phyloP scores from a whole-genome alignment of 2,329 filamentous ascomycete species.

The Diaporthe longicolla region DNA sequence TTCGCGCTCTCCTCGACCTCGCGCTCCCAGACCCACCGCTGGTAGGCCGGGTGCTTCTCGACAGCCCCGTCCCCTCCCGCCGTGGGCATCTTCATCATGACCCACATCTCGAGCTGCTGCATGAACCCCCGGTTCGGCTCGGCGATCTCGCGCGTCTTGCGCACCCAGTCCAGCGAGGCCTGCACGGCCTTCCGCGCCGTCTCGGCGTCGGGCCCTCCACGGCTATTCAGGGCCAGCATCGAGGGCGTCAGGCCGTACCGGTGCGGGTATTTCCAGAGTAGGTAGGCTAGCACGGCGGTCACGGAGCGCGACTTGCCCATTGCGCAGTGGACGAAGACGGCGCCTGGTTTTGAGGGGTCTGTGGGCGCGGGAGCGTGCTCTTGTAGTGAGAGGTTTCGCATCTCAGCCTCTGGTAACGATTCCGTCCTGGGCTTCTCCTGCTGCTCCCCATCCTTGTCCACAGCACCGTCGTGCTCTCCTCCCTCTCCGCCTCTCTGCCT shows the following conservation, averaged over 20 bases:
- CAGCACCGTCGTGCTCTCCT: background rate
- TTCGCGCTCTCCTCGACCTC: slow-evolving; percentile 73
- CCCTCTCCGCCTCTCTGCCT: background rate
- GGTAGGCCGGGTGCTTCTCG: slow-evolving; percentile 81
- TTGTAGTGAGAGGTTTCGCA: slow-evolving; percentile 19
- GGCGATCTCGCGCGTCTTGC: slow-evolving; percentile 79
- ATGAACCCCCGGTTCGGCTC: slow-evolving; percentile 95
- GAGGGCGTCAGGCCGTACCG: slow-evolving; percentile 62
- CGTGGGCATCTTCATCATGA: slow-evolving; percentile 85
- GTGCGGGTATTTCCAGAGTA: slow-evolving; percentile 77
- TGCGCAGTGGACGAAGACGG: slow-evolving; percentile 79
- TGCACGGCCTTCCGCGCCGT: slow-evolving; percentile 64
- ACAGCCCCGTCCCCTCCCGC: slow-evolving; percentile 63
- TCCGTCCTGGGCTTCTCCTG: background rate
- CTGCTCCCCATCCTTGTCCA: background rate
- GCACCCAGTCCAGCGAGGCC: slow-evolving; percentile 78
- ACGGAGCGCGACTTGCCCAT: slow-evolving; percentile 97
- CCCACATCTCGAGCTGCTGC: slow-evolving; percentile 88
- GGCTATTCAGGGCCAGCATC: slow-evolving; percentile 54
- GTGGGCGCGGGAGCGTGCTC: slow-evolving; percentile 34
- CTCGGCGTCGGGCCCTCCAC: slow-evolving; percentile 45
- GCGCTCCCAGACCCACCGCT: slow-evolving; percentile 74
- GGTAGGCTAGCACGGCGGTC: slow-evolving; percentile 85
- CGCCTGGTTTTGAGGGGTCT: slow-evolving; percentile 50
- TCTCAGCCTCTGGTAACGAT: slow-evolving; percentile 15